Percentiles rank a stretch among this genome's conserved stretches.
These are phyloP conservation scores for Schizophyllum commune DNA, from an alignment of 1,284 basidiomycete species.

Conservation along the genomic window DNA sequence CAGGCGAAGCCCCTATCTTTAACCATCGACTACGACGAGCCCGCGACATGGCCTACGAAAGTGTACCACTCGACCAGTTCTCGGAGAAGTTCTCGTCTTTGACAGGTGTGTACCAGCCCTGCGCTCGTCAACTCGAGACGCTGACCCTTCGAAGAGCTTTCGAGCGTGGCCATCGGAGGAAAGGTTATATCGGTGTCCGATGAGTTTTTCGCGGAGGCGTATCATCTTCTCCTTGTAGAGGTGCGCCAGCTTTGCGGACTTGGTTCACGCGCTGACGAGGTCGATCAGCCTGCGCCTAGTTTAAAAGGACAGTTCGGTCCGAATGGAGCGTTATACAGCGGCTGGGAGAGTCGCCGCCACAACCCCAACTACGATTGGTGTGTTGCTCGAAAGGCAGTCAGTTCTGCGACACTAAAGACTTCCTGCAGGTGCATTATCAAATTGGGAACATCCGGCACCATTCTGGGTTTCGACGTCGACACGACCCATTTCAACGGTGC, in stretches of 20 bases:
- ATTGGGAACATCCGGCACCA: slow-evolving; percentile 72
- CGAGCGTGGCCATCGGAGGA: slow-evolving; percentile 81
- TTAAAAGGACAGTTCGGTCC: slow-evolving; percentile 94
- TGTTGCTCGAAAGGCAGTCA: slow-evolving; percentile 13
- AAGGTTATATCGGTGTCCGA: slow-evolving; percentile 76
- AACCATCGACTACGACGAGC: neutral
- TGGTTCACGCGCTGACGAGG: slow-evolving; percentile 5
- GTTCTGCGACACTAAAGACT: slow-evolving; percentile 1
- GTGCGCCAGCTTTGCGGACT: slow-evolving; percentile 33
- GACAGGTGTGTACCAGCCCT: neutral
- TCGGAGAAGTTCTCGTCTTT: neutral
- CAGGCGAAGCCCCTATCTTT: neutral
- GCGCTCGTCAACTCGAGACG: neutral
- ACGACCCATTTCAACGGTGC: slow-evolving; percentile 91
- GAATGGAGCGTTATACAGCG: slow-evolving; percentile 90
- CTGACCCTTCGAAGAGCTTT: slow-evolving; percentile 58
- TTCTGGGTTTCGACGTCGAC: slow-evolving; percentile 92
- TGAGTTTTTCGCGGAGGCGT: slow-evolving; percentile 91
- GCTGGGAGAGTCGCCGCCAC: slow-evolving; percentile 92
- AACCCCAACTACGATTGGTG: slow-evolving; percentile 89
- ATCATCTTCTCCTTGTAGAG: slow-evolving; percentile 76
- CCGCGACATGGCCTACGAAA: neutral
- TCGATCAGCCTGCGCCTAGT: slow-evolving; percentile 62
- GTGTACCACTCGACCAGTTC: neutral
- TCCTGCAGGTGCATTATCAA: slow-evolving; percentile 77